Percentiles rank a stretch among this genome's conserved stretches.
These are phyloP conservation scores for Solanum neorickii DNA, from an alignment of 257 asterid species.

Conservation along the genomic window DNA sequence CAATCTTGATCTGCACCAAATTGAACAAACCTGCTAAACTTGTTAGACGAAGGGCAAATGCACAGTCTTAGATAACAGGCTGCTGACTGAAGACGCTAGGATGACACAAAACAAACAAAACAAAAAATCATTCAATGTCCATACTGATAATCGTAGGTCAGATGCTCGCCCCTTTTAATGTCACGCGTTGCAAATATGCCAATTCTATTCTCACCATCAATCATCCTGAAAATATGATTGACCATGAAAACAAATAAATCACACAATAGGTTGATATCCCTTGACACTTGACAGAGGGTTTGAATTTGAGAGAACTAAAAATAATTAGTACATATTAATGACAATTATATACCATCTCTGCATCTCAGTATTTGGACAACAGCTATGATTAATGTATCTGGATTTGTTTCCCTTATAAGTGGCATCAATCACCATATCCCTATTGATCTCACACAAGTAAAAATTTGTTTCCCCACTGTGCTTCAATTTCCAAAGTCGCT, in stretches of 20 bases:
- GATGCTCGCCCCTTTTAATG: conserved; percentile 78
- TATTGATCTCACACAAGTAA: conserved; percentile 88
- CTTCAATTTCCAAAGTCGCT: conserved; percentile 97
- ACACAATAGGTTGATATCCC: background rate
- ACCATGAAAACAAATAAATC: background rate
- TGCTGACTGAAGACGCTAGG: background rate
- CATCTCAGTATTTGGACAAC: conserved; percentile 96
- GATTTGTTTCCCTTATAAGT: conserved; percentile 95
- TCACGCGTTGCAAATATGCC: conserved; percentile 90
- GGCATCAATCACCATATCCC: conserved; percentile 98
- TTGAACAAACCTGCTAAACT: conserved; percentile 90
- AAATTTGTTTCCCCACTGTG: conserved; percentile 83
- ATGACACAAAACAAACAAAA: background rate
- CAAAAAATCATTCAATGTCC: conserved; percentile 14
- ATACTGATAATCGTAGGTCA: conserved; percentile 95
- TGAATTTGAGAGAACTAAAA: background rate
- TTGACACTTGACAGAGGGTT: background rate
- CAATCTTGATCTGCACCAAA: conserved; percentile 99
- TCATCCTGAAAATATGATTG: conserved; percentile 49
- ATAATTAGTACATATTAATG: background rate
- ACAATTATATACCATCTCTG: conserved; percentile 66
- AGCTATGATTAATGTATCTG: conserved; percentile 94
- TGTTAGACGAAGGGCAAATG: conserved; percentile 30
- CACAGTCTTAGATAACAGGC: background rate
- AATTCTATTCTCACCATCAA: conserved; percentile 89